Base-by-base conservation (phyloP, 108 stramenopile genomes). In the Hondaea fermentalgiana region DNA sequence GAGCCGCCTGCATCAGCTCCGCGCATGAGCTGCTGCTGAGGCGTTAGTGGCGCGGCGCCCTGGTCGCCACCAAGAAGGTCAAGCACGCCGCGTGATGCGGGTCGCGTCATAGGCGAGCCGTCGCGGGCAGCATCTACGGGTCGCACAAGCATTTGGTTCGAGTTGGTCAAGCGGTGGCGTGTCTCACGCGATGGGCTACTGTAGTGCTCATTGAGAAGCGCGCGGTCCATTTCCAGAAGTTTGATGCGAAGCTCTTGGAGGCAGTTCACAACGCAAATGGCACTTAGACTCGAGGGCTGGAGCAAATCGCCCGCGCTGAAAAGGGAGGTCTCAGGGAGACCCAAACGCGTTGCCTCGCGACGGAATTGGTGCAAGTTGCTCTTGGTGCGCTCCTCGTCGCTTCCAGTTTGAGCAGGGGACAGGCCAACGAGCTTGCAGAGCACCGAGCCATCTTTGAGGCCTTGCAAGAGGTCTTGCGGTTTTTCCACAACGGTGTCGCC, bases 151-250 rank as follows among this genome's bases (percentile, higher is more conserved):
- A 28, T 69, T 17, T 69, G 64, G 64, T 17, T 17, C 35, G 64
- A 69, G 64, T 69, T 8, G 21, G 25, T 6, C 35, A 69, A 6
- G 21, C 25, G 14, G 64, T 69, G 64, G 35, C 64, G 64, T 17
- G 25, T 69, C 64, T 28, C 42, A 2, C 42, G 64, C 8, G 64
- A 42, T 17, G 64, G 64, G 64, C 64, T 69, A 23, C 76, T 83
- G 76, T 83, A 83, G 49, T 53, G 76, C 51, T 83, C 76, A 53
- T 83, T 83, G 25, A 83, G 76, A 23, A 83, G 76, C 3, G 76
- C 76, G 51, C 76, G 76, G 76, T 83, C 76, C 76, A 83, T 53
- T 45, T 83, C 76, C 17, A 83, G 76, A 0, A 83, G 76, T 45
- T 83, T 83, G 49, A 83, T 47, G 25, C 76, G 76, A 12, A 83